These are phyloP conservation scores for Boletus semigastroideus DNA, from an alignment of 1,284 basidiomycete species.

Conservation along the genomic window DNA sequence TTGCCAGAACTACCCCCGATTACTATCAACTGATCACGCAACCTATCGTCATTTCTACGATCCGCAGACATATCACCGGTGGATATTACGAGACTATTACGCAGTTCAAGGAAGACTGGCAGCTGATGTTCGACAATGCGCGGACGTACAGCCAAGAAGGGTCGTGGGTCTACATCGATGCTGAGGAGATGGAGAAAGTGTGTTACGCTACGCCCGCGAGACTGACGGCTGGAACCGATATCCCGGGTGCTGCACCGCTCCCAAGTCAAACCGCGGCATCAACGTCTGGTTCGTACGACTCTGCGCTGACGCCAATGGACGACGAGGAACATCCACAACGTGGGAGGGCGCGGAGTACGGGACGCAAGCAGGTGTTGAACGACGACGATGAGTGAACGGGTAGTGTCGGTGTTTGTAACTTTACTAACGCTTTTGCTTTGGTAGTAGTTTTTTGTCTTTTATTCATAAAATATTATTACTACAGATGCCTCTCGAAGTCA, in stretches of 20 bases:
- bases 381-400: conserved; percentile 24
- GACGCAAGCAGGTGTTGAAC: conserved; percentile 56
- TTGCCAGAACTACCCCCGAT: conserved; percentile 81
- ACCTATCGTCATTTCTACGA: conserved; percentile 78
- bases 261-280: conserved; percentile 38
- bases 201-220: conserved; percentile 55
- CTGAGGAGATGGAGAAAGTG: conserved; percentile 87
- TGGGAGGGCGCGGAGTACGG: conserved; percentile 46
- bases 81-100: conserved; percentile 76
- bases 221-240: conserved; percentile 58
- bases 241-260: conserved; percentile 65
- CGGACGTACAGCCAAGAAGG: conserved; percentile 87
- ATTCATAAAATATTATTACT: too few species aligned
- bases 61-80: conserved; percentile 80
- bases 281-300: conserved; percentile 55
- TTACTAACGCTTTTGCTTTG: too few species aligned
- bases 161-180: conserved; percentile 92
- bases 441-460: too few species aligned
- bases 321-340: conserved; percentile 67
- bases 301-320: conserved; percentile 73
- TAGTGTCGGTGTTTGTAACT: too few species aligned
- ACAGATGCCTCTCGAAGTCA: too few species aligned
- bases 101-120: conserved; percentile 79
- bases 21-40: conserved; percentile 79
- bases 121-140: conserved; percentile 92